Evolutionary conservation across 768 basidiomycete genomes (phyloP), one percentile per base, ranked within the genome.

Genomic region (Tulasnella sp.): DNA sequence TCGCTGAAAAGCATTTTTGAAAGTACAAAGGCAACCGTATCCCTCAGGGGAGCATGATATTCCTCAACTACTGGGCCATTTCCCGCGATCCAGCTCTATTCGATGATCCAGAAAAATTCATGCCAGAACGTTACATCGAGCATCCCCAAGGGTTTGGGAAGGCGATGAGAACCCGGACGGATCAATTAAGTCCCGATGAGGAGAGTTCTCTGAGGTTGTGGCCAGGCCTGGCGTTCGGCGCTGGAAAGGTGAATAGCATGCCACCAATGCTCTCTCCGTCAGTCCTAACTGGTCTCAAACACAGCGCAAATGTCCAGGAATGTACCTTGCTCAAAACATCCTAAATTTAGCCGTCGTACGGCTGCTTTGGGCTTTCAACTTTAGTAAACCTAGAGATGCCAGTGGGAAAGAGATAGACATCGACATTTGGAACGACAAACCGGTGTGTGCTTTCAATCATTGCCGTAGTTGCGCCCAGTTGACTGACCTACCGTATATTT

Each of bases 51-150:
- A 57, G 46, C 48, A 55, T 75, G 74, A n/a, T 75, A 9, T 75
- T 75, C 35, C 29, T 46, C 16, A 75, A 75, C 44, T 51, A 35
- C 23, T 75, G 55, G 46, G 18, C 18, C 74, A 44, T 75, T 16
- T 44, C 35, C 18, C 74, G 46, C 3, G 74, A 75, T 75, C 39
- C 44, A 20, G 29, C 20, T 4, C 26, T 75, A 18, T 75, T 46
- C 16, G 74, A 75, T 29, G 74, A 75, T n/a, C 74, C 74, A 29
- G 74, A 74, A 23, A 29, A 23, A 37, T 74, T 74, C 73, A 74
- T 40, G 73, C 73, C 73, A 9, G 73, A 74, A 16, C 39, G 73
- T 37, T 74, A 46, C 18, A 42, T 74, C 16, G 40, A 74, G 29
- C 73, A 74, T 46, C 73, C 73, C 16, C 73, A 37, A 18, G 73